Conservation (phyloP, 306 rosid species). For the Gleditsia sinensis region DNA sequence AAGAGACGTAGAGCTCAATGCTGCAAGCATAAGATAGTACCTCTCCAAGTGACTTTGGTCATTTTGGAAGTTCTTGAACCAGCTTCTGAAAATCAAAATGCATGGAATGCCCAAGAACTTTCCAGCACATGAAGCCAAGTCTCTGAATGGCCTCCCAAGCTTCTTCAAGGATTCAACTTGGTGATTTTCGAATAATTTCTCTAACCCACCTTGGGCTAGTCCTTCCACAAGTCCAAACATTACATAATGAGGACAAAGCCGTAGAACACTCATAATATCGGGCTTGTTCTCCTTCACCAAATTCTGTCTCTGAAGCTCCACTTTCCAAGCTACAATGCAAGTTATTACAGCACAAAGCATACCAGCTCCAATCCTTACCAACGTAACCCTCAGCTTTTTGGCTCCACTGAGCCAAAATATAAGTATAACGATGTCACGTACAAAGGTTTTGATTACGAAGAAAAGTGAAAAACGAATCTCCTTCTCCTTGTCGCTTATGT, state of each 20-base stretch:
- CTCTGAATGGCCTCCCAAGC: not conserved
- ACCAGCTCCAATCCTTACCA: not conserved
- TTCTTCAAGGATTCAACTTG: not conserved
- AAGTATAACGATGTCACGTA: not conserved
- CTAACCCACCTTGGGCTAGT: not conserved
- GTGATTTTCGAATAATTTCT: not conserved
- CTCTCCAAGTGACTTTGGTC: not conserved
- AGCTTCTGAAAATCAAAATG: not conserved
- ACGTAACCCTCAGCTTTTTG: not conserved
- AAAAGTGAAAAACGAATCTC: not conserved
- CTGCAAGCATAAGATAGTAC: not conserved
- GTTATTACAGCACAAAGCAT: not conserved
- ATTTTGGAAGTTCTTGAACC: not conserved
- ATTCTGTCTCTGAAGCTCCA: not conserved
- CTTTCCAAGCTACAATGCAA: slow-evolving; percentile 4
- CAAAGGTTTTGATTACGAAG: not conserved
- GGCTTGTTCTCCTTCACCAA: not conserved
- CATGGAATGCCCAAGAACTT: not conserved
- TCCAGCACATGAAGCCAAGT: not conserved
- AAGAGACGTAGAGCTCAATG: not conserved
- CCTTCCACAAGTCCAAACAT: slow-evolving; percentile 12
- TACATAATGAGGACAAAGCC: slow-evolving; percentile 9
- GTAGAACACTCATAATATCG: not conserved
- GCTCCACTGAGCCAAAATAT: not conserved
- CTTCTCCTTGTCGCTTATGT: too few species aligned